phyloP scores from a whole-genome alignment of 2,329 filamentous ascomycete genomes.

The Colletotrichum filicis region DNA sequence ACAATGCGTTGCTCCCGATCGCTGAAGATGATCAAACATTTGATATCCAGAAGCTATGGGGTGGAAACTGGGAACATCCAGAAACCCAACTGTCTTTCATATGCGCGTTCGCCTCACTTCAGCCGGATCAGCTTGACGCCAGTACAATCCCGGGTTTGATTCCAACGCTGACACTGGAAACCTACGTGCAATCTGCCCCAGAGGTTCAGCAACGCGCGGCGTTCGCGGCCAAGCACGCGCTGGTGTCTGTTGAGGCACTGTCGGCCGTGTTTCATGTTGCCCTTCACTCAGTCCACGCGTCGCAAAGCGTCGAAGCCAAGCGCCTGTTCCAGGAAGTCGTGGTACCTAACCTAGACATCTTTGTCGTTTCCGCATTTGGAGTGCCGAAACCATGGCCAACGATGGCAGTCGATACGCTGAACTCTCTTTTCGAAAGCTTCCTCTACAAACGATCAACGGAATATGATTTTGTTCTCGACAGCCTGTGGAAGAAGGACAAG shows the following conservation, averaged over 20 bases:
- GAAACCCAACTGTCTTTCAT: conserved; percentile 95
- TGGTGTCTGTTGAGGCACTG: conserved; percentile 89
- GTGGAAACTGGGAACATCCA: conserved; percentile 86
- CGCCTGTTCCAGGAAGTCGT: conserved; percentile 75
- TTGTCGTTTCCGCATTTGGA: conserved; percentile 81
- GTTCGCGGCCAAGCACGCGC: conserved; percentile 81
- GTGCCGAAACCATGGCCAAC: conserved; percentile 81
- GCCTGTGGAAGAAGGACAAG: conserved; percentile 90
- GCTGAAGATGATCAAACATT: conserved; percentile 72
- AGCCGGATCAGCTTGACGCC: conserved; percentile 81
- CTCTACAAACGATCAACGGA: conserved; percentile 81
- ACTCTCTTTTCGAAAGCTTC: conserved; percentile 84
- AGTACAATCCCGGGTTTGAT: conserved; percentile 85
- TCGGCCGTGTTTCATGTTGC: conserved; percentile 75
- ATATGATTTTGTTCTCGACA: conserved; percentile 90
- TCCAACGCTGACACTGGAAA: conserved; percentile 76
- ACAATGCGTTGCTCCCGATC: conserved; percentile 80
- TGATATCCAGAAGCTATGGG: conserved; percentile 91
- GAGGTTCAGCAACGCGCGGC: conserved; percentile 64
- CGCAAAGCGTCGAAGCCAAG: conserved; percentile 71
- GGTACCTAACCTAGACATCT: conserved; percentile 80
- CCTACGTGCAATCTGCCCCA: conserved; percentile 61
- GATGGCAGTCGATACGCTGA: conserved; percentile 79
- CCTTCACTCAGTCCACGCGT: conserved; percentile 69
- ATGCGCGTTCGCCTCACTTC: conserved; percentile 83